phyloP scores from a whole-genome alignment of 176 grass and related monocot species.

The Saccharum spontaneum region DNA sequence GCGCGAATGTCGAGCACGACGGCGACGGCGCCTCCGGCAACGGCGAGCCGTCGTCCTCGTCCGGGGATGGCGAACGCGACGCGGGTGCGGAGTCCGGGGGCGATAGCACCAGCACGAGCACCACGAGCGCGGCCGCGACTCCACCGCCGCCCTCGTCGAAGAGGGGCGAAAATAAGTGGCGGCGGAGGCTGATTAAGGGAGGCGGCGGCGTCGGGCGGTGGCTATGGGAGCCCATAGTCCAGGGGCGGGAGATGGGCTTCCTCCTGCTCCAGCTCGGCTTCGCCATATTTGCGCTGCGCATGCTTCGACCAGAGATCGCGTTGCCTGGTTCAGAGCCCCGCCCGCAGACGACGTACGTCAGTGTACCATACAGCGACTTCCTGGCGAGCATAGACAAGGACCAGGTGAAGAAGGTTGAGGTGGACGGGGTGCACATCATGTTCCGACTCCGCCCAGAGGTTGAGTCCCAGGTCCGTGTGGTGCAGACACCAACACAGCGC shows the following conservation, averaged over 20 bases:
- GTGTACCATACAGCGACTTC: slow-evolving; percentile 88
- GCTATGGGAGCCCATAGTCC: slow-evolving; percentile 90
- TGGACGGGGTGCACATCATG: slow-evolving; percentile 91
- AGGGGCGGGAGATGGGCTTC: slow-evolving; percentile 82
- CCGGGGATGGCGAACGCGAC: slow-evolving; percentile 42
- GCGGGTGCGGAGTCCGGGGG: slow-evolving; percentile 24
- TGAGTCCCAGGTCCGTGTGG: slow-evolving; percentile 26
- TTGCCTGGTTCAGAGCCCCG: slow-evolving; percentile 76
- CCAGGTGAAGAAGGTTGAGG: slow-evolving; percentile 96
- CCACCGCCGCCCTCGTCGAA: slow-evolving; percentile 46
- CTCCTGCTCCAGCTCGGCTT: slow-evolving; percentile 91
- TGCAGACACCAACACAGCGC: slow-evolving; percentile 28
- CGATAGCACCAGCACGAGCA: slow-evolving; percentile 37
- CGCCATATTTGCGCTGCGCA: slow-evolving; percentile 78
- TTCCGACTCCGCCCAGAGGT: slow-evolving; percentile 73
- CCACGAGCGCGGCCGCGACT: slow-evolving; percentile 35
- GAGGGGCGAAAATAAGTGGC: slow-evolving; percentile 75
- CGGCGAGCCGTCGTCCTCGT: slow-evolving; percentile 36
- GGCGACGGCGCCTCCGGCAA: slow-evolving; percentile 28
- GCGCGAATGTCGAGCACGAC: slow-evolving; percentile 50
- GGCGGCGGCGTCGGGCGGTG: slow-evolving; percentile 55
- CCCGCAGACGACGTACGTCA: slow-evolving; percentile 60
- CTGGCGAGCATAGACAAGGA: slow-evolving; percentile 84
- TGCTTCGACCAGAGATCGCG: slow-evolving; percentile 72
- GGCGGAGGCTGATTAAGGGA: slow-evolving; percentile 50